Percentiles rank a stretch among this genome's conserved stretches.
phyloP scores from a whole-genome alignment of 257 asterid species.

The Solanum sparsipilum region DNA sequence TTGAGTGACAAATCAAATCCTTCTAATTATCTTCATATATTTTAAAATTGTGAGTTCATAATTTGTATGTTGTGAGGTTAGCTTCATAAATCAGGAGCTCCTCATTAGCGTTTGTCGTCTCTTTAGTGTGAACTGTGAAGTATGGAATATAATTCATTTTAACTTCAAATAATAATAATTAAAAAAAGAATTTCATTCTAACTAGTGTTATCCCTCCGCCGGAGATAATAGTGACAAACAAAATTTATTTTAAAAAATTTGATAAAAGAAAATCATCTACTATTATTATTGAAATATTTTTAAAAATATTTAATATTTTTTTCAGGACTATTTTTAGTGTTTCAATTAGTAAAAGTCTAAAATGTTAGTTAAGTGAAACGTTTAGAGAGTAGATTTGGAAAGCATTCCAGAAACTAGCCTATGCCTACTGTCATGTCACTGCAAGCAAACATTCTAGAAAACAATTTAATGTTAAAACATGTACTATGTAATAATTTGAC shows the following conservation, averaged over 20 bases:
- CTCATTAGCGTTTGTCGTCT: too few species aligned
- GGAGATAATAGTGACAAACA: background rate
- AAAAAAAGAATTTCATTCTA: background rate
- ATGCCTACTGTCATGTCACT: background rate
- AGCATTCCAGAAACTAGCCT: background rate
- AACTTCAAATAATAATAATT: background rate
- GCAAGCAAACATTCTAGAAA: background rate
- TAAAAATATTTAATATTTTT: too few species aligned
- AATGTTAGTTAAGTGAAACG: too few species aligned
- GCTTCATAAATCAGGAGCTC: background rate
- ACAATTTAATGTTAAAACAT: background rate
- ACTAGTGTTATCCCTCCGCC: background rate
- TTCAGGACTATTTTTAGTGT: background rate
- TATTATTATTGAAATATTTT: too few species aligned
- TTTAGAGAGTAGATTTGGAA: background rate
- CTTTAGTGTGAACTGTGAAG: background rate
- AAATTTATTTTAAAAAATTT: too few species aligned
- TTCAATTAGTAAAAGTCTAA: background rate
- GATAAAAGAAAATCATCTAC: background rate
- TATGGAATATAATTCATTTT: background rate
- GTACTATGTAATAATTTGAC: background rate
- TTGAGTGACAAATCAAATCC: background rate
- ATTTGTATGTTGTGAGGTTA: background rate
- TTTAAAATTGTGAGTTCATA: background rate
- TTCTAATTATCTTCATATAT: background rate